Percentiles rank a stretch among this genome's conserved stretches.
These are phyloP conservation scores for Decorospora gaudefroyi DNA, from an alignment of 2,329 filamentous ascomycete species.

Conservation along the genomic window DNA sequence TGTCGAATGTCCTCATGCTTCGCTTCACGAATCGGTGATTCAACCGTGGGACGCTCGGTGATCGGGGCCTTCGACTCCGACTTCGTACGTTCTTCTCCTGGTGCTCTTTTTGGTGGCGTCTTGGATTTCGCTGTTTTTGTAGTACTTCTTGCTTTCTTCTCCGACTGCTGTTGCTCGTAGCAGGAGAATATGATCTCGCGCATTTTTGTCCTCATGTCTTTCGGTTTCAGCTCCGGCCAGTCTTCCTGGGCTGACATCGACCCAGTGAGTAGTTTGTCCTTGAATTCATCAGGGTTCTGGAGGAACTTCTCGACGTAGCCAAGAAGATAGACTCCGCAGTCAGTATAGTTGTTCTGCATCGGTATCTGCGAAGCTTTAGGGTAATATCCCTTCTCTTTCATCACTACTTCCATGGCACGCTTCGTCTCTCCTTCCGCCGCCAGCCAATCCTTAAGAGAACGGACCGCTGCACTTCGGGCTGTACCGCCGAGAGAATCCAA, in stretches of 20 bases:
- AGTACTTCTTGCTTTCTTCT: slow-evolving; percentile 17
- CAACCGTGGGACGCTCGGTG: background rate
- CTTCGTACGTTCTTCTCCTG: background rate
- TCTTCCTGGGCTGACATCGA: slow-evolving; percentile 62
- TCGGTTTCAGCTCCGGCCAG: slow-evolving; percentile 60
- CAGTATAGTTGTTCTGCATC: slow-evolving; percentile 78
- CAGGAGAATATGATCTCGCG: slow-evolving; percentile 68
- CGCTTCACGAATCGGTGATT: background rate
- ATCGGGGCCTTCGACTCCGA: background rate
- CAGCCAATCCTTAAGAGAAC: slow-evolving; percentile 75
- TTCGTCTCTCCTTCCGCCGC: slow-evolving; percentile 71
- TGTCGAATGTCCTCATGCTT: background rate
- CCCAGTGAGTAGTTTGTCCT: slow-evolving; percentile 66
- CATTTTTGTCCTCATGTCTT: slow-evolving; percentile 66
- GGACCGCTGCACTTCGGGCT: slow-evolving; percentile 63
- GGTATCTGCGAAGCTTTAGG: slow-evolving; percentile 70
- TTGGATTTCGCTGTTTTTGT: slow-evolving; percentile 14
- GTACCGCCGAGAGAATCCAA: slow-evolving; percentile 77
- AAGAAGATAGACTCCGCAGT: slow-evolving; percentile 87
- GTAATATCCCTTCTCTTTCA: slow-evolving; percentile 63
- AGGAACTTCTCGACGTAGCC: slow-evolving; percentile 85
- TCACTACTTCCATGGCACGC: slow-evolving; percentile 54
- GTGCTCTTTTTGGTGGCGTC: slow-evolving; percentile 2
- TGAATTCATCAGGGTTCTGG: slow-evolving; percentile 71
- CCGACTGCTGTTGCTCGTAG: slow-evolving; percentile 55